Evolutionary conservation across 2,329 filamentous ascomycete species (phyloP), one percentile per base, ranked within the genome.

Genomic region (Lanzia echinophila): DNA sequence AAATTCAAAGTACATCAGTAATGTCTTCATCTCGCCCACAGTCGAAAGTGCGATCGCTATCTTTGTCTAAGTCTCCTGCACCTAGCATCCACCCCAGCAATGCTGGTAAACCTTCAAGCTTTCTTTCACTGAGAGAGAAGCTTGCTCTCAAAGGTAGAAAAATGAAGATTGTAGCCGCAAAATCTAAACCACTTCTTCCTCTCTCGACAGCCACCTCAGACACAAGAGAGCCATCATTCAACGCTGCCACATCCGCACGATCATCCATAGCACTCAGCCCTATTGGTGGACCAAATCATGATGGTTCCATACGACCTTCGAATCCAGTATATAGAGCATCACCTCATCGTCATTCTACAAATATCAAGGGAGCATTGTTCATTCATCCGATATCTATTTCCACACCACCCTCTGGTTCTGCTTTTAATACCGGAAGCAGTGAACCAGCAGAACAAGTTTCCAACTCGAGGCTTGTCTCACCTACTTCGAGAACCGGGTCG

Each of bases 121-220:
- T 64, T 22, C 56, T 66, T 33, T 66, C 64, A 3, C 47, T 67
- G 34, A 62, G 58, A 42, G 65, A 67, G 50, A 67, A 59, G 51
- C 57, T 66, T 36, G 60, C 63, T 39, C 44, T 65, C n/a, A 62
- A 67, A 48, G 63, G 63, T 8, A 65, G 63, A 54, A 54, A 57
- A 2, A 48, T 60, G 46, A 67, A 65, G 43, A 65, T 67, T 41
- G 60, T 67, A 28, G 54, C 58, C 33, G 34, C 54, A 31, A 60
- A 64, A 53, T 22, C 36, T 5, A 28, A 32, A 15, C 32, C 33
- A 5, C 54, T 55, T 3, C n/a, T 20, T 20, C 32, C 34, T 2
- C 28, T 10, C 15, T 15, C 24, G 15, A 24, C 52, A 32, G 36
- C 43, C 19, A 38, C 55, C 3, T n/a, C 46, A 33, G 53, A 13